Percentiles rank a stretch among this genome's conserved stretches.
phyloP scores from a whole-genome alignment of 176 grass and related monocot genomes.

The Oryza punctata region DNA sequence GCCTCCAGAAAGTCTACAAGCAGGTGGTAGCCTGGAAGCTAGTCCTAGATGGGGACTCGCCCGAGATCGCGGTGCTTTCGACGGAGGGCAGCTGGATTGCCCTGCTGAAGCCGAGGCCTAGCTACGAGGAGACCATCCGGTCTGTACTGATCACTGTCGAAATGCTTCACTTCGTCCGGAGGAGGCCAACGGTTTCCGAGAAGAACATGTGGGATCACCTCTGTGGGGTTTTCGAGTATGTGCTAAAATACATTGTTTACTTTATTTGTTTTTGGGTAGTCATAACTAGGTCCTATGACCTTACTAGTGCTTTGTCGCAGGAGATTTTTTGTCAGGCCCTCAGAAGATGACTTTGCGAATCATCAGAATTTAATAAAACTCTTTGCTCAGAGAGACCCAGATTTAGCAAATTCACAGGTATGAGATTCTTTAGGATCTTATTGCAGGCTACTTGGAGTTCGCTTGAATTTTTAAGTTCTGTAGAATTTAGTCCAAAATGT shows the following conservation, averaged over 20 bases:
- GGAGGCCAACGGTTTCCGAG: constrained; percentile 38
- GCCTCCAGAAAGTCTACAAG: constrained; percentile 58
- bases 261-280: background rate
- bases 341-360: constrained; percentile 50
- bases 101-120: constrained; percentile 52
- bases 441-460: background rate
- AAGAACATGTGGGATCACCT: constrained; percentile 66
- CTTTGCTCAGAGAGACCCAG: constrained; percentile 53
- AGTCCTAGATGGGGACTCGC: constrained; percentile 32
- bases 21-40: constrained; percentile 69
- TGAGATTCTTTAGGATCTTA: constrained; percentile 20
- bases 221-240: constrained; percentile 43
- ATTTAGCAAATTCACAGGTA: constrained; percentile 64
- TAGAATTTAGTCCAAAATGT: background rate
- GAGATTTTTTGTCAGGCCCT: constrained; percentile 56
- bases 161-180: constrained; percentile 64
- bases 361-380: constrained; percentile 57
- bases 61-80: constrained; percentile 44
- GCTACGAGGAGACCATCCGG: constrained; percentile 51
- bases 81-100: constrained; percentile 63
- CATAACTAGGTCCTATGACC: constrained; percentile 6
- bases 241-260: background rate
- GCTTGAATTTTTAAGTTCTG: background rate
- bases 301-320: constrained; percentile 34
- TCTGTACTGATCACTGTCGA: constrained; percentile 56